phyloP scores from a whole-genome alignment of 129 eudicot species.

The Artemisia annua region DNA sequence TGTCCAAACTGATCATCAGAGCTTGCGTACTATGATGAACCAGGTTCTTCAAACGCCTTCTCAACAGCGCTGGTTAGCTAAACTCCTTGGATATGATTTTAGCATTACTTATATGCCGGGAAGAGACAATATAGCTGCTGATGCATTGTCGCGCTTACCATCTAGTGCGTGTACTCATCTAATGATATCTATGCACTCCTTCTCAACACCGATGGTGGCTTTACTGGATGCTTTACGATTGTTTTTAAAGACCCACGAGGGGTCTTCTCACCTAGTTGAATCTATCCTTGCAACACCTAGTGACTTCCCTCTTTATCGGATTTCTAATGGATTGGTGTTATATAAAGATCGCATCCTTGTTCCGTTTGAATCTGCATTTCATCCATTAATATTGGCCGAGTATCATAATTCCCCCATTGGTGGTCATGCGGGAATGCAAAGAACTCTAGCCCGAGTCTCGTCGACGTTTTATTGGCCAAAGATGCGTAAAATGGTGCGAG shows the following conservation, averaged over 20 bases:
- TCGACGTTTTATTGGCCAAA: not conserved
- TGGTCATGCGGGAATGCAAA: not conserved
- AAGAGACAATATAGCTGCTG: not conserved
- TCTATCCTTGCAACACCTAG: too few species aligned
- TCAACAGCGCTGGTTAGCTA: not conserved
- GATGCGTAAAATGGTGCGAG: not conserved
- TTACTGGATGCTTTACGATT: too few species aligned
- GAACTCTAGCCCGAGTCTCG: not conserved
- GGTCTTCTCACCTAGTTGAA: too few species aligned
- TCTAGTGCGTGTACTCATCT: not conserved
- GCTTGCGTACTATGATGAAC: too few species aligned
- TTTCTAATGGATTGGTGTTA: not conserved
- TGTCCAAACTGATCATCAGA: too few species aligned
- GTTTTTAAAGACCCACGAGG: too few species aligned
- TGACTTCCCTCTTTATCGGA: too few species aligned
- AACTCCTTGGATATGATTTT: slow-evolving; percentile 10
- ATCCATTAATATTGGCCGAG: not conserved
- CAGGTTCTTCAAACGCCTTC: too few species aligned
- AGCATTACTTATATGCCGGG: not conserved
- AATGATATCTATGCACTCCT: not conserved
- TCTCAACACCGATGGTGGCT: not conserved
- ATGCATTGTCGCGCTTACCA: not conserved
- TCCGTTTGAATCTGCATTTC: not conserved
- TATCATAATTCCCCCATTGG: not conserved
- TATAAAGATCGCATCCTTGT: not conserved